Percentiles rank a stretch among this genome's conserved stretches.
phyloP scores from a whole-genome alignment of 2,329 filamentous ascomycete genomes.

The Xylariales sp. region DNA sequence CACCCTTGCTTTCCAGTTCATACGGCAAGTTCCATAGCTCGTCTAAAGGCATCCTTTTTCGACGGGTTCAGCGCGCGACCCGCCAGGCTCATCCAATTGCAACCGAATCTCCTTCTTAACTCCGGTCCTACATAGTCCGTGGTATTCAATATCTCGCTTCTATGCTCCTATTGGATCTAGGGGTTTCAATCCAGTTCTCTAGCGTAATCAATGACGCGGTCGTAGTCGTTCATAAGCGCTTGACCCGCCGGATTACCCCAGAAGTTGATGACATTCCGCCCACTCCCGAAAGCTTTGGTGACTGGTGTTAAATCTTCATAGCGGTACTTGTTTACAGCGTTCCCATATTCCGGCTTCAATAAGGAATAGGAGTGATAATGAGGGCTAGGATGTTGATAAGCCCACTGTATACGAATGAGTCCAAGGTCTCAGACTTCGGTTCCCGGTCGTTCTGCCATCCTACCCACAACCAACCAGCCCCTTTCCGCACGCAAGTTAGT shows the following conservation, averaged over 20 bases:
- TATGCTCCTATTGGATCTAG: conserved; percentile 6
- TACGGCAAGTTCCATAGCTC: too few species aligned
- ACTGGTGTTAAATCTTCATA: too few species aligned
- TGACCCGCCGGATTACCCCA: too few species aligned
- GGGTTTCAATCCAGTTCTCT: background rate
- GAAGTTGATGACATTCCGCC: too few species aligned
- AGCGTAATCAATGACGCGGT: background rate
- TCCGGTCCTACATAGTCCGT: too few species aligned
- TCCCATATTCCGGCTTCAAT: conserved; percentile 16
- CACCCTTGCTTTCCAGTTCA: background rate
- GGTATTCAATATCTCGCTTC: background rate
- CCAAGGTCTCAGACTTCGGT: too few species aligned
- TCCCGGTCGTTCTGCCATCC: too few species aligned
- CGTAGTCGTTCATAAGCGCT: conserved; percentile 13
- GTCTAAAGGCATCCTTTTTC: background rate
- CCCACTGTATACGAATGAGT: too few species aligned
- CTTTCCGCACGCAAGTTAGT: too few species aligned
- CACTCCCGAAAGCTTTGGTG: too few species aligned
- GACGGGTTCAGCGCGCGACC: background rate
- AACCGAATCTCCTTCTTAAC: background rate
- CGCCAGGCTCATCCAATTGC: background rate
- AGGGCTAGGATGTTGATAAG: background rate
- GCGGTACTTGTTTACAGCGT: too few species aligned
- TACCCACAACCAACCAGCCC: too few species aligned
- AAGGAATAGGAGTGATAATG: conserved; percentile 2